Percentiles rank a stretch among this genome's conserved stretches.
Conservation (phyloP, 2,329 filamentous ascomycete genomes). For the Pseudohalonectria lignicola region DNA sequence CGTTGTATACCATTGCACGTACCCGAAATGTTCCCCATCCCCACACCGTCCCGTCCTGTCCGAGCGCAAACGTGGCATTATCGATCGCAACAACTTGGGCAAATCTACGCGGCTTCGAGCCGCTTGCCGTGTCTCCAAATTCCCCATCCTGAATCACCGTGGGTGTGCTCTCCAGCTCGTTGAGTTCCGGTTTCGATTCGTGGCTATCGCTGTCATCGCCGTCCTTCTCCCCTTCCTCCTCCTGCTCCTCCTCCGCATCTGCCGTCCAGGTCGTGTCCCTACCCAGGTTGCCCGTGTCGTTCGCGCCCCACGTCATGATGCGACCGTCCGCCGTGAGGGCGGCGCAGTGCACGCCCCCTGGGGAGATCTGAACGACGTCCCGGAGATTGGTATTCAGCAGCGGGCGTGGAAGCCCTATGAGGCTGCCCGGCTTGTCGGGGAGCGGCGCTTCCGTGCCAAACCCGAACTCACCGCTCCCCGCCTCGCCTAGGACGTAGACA, state of each 20-base stretch:
- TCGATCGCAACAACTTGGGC: conserved; percentile 57
- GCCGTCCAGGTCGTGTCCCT: conserved; percentile 48
- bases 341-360: conserved; percentile 57
- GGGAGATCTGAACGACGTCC: conserved; percentile 44
- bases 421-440: not conserved
- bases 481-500: conserved; percentile 6
- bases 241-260: conserved; percentile 9
- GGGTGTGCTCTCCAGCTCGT: conserved; percentile 49
- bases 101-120: conserved; percentile 6
- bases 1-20: no score
- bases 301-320: conserved; percentile 60
- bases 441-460: conserved; percentile 2
- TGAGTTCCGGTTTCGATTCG: conserved; percentile 33
- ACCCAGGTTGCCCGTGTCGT: conserved; percentile 56
- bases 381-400: conserved; percentile 3
- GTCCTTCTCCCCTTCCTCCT: not conserved
- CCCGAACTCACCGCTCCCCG: conserved; percentile 6
- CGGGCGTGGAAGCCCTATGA: not conserved
- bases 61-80: conserved; percentile 49
- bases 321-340: conserved; percentile 56
- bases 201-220: conserved; percentile 23
- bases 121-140: conserved; percentile 23
- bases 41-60: not conserved
- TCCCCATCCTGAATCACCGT: conserved; percentile 35
- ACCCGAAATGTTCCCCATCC: conserved; percentile 1